phyloP scores from a whole-genome alignment of 2,329 filamentous ascomycete species.

The Hypoxylon sp. region DNA sequence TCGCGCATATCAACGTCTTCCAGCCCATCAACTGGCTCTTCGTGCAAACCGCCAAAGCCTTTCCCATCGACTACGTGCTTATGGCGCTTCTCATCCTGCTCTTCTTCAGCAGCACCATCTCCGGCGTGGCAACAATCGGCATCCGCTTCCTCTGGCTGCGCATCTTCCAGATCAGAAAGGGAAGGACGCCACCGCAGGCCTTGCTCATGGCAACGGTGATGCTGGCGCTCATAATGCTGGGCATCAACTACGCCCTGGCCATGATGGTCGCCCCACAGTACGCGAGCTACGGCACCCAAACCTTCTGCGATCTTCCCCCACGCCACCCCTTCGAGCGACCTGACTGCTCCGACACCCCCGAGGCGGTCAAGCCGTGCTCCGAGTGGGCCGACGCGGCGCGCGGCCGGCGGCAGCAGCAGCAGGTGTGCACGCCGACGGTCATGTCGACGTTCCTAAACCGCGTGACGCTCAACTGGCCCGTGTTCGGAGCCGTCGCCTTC shows the following conservation, averaged over 20 bases:
- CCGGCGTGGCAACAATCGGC: slow-evolving; percentile 86
- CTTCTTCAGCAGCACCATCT: slow-evolving; percentile 88
- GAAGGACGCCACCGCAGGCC: slow-evolving; percentile 90
- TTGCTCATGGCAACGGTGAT: slow-evolving; percentile 91
- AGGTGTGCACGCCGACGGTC: slow-evolving; percentile 90
- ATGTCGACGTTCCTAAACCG: slow-evolving; percentile 94
- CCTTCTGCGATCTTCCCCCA: slow-evolving; percentile 83
- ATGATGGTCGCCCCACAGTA: slow-evolving; percentile 98
- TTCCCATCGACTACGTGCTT: slow-evolving; percentile 92
- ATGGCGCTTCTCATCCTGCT: slow-evolving; percentile 87
- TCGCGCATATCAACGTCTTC: slow-evolving; percentile 89
- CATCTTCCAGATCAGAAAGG: slow-evolving; percentile 90
- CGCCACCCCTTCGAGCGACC: slow-evolving; percentile 73
- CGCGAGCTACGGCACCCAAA: slow-evolving; percentile 92
- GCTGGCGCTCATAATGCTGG: slow-evolving; percentile 88
- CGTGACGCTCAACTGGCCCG: slow-evolving; percentile 92
- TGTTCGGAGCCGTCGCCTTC: slow-evolving; percentile 93
- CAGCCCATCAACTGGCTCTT: slow-evolving; percentile 95
- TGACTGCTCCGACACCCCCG: slow-evolving; percentile 78
- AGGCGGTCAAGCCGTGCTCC: slow-evolving; percentile 84
- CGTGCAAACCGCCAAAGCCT: slow-evolving; percentile 82
- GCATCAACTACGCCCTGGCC: slow-evolving; percentile 90
- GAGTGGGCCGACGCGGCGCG: slow-evolving; percentile 69
- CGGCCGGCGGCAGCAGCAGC: slow-evolving; percentile 67
- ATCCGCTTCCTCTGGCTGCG: slow-evolving; percentile 97